Conservation (phyloP, 2,329 filamentous ascomycete species). For the Arthrocladium fulminans region DNA sequence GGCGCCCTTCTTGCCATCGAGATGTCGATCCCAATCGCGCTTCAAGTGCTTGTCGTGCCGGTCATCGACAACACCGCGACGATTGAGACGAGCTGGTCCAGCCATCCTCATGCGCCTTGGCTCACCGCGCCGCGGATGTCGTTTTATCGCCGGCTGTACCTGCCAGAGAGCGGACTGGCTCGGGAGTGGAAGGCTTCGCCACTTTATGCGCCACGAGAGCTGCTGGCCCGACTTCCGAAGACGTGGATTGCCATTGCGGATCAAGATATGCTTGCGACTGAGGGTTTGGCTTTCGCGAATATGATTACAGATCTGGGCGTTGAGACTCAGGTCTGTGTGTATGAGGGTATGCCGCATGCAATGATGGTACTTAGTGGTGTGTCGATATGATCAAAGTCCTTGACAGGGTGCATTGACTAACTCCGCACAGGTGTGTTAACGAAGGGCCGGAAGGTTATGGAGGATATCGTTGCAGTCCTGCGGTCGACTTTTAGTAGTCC, state of each 20-base stretch:
- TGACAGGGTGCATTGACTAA: background rate
- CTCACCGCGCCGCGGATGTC: constrained; percentile 29
- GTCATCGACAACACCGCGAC: constrained; percentile 50
- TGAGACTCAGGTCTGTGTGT: constrained; percentile 39
- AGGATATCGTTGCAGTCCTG: background rate
- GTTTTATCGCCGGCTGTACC: constrained; percentile 50
- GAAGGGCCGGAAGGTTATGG: background rate
- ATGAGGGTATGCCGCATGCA: constrained; percentile 48
- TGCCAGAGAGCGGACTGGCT: constrained; percentile 38
- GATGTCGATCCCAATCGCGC: constrained; percentile 29
- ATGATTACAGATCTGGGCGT: constrained; percentile 41
- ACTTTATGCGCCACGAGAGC: constrained; percentile 39
- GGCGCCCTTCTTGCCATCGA: constrained; percentile 42
- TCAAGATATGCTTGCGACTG: constrained; percentile 46
- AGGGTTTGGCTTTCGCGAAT: constrained; percentile 44
- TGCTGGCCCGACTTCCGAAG: constrained; percentile 42
- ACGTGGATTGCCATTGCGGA: constrained; percentile 47
- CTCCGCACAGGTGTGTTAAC: background rate
- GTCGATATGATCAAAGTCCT: background rate
- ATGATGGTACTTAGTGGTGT: constrained; percentile 49
- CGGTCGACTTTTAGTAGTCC: background rate
- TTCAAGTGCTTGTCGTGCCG: constrained; percentile 49
- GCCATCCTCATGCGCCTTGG: constrained; percentile 25
- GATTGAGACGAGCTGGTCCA: constrained; percentile 21
- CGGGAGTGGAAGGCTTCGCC: constrained; percentile 46